These are phyloP conservation scores for Linnemannia exigua DNA, from an alignment of 192 early-diverging fungal genomes.

Conservation along the genomic window DNA sequence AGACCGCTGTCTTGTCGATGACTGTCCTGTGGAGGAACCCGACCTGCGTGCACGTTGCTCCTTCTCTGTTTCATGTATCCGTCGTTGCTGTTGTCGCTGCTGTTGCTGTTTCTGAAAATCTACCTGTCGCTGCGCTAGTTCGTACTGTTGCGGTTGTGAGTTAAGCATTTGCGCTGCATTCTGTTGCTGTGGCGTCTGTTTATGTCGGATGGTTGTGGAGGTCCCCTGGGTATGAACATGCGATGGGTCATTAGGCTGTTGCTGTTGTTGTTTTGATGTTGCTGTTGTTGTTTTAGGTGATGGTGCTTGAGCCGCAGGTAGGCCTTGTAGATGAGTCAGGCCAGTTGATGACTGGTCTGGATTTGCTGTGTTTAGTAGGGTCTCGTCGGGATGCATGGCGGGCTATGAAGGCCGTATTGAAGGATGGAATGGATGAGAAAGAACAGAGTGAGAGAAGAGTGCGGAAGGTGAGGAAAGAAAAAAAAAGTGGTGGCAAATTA, in stretches of 20 bases:
- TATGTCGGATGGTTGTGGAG: background rate
- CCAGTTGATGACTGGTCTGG: background rate
- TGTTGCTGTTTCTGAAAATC: background rate
- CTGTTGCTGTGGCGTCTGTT: background rate
- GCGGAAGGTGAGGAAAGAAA: background rate
- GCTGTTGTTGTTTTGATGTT: background rate
- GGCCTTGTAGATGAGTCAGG: background rate
- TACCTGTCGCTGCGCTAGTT: too few relatives aligned
- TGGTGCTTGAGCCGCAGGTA: background rate
- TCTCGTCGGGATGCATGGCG: background rate
- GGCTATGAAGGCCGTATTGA: background rate
- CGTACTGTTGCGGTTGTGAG: background rate
- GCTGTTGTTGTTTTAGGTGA: background rate
- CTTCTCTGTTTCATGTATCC: background rate
- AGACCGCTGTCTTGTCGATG: background rate
- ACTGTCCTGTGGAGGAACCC: background rate
- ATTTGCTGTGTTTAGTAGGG: background rate
- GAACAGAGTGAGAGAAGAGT: background rate
- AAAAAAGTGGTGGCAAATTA: constrained; percentile 1
- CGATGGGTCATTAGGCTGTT: background rate
- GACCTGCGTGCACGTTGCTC: background rate
- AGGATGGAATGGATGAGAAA: background rate
- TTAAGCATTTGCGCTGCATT: background rate
- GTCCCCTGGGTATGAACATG: background rate
- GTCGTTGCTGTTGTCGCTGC: background rate